Evolutionary conservation across 73 alveolate species (phyloP).

Genomic region (Tetrahymena thermophila): DNA sequence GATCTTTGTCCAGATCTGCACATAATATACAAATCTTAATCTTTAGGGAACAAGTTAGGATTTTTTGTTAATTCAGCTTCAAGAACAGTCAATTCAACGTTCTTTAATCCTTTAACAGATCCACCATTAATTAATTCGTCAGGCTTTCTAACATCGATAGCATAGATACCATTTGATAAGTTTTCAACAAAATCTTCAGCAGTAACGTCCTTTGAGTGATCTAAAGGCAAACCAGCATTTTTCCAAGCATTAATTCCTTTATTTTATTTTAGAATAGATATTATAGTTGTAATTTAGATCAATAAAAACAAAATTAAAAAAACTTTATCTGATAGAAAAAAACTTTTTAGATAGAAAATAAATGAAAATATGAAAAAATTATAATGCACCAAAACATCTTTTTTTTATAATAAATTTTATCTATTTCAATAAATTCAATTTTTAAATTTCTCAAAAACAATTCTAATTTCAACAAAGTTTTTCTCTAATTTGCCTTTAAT

Average conservation of each 20-base stretch:
- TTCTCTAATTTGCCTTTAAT: not conserved
- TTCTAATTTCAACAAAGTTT: not conserved
- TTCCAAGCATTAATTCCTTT: not conserved
- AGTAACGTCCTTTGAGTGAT: not conserved
- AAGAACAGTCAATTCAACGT: not conserved
- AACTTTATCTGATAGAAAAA: too few relatives aligned
- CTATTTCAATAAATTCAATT: too few relatives aligned
- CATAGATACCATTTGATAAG: not conserved
- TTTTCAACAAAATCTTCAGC: not conserved
- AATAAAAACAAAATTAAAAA: too few relatives aligned
- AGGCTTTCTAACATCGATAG: not conserved
- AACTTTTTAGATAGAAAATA: too few relatives aligned
- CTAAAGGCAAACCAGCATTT: not conserved
- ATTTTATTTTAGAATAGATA: not conserved
- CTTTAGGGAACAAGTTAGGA: not conserved
- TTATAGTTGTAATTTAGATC: too few relatives aligned
- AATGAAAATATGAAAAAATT: too few relatives aligned
- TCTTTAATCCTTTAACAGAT: not conserved
- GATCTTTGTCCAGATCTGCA: not conserved
- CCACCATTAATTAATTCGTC: not conserved
- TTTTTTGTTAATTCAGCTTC: not conserved
- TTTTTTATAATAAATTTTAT: too few relatives aligned
- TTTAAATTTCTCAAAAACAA: too few relatives aligned
- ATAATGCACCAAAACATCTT: too few relatives aligned
- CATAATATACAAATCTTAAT: not conserved